These are phyloP conservation scores for Lactifluus pinguis DNA, from an alignment of 768 basidiomycete genomes.

Conservation along the genomic window DNA sequence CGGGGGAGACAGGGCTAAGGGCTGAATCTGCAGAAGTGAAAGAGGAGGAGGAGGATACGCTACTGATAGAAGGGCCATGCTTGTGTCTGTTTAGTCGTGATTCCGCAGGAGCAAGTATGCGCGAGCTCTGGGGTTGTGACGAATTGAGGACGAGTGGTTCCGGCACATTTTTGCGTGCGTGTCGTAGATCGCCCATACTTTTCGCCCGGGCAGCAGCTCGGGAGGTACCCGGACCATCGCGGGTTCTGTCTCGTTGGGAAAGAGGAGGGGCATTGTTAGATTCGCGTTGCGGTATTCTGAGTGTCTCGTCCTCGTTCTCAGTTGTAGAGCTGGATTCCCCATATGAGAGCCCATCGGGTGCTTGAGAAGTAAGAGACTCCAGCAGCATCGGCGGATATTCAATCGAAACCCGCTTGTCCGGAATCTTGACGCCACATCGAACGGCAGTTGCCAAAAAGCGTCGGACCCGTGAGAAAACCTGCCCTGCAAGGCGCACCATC, in stretches of 20 bases:
- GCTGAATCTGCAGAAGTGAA: slow-evolving; percentile 54
- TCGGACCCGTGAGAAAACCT: slow-evolving; percentile 73
- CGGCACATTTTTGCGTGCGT: slow-evolving; percentile 24
- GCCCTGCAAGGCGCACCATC: slow-evolving; percentile 75
- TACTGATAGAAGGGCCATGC: slow-evolving; percentile 48
- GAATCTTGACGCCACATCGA: slow-evolving; percentile 65
- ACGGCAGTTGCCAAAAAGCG: slow-evolving; percentile 69
- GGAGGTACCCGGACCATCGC: slow-evolving; percentile 18
- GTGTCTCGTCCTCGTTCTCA: slow-evolving; percentile 17
- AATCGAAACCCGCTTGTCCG: slow-evolving; percentile 23
- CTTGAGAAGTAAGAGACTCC: slow-evolving; percentile 16
- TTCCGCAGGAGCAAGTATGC: slow-evolving; percentile 11
- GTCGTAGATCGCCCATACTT: slow-evolving; percentile 46
- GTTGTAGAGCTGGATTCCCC: not conserved
- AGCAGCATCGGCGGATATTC: slow-evolving; percentile 14
- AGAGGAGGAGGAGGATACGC: slow-evolving; percentile 62
- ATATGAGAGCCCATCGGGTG: slow-evolving; percentile 4
- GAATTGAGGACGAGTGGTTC: slow-evolving; percentile 29
- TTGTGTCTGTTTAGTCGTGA: slow-evolving; percentile 16
- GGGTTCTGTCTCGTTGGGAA: not conserved
- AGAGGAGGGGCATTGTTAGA: slow-evolving; percentile 19
- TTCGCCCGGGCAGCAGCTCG: slow-evolving; percentile 36
- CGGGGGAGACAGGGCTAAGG: slow-evolving; percentile 36
- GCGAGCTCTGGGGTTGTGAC: not conserved
- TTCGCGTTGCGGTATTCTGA: slow-evolving; percentile 2